Conservation (phyloP, 306 rosid genomes). For the Crataegus laevigata region DNA sequence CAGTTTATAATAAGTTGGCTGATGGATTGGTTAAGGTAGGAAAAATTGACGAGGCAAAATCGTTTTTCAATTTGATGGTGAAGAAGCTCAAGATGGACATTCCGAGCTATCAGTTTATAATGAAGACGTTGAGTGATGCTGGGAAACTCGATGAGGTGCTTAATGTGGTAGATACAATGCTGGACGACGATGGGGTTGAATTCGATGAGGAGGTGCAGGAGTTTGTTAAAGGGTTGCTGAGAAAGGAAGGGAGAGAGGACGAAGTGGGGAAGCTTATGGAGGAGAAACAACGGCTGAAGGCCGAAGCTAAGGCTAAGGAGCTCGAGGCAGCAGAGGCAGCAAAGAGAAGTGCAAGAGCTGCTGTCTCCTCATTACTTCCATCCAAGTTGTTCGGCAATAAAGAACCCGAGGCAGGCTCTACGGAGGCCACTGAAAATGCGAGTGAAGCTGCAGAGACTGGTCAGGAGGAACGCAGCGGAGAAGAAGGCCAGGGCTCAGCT, state of each 20-base stretch:
- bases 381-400: slow-evolving; percentile 73
- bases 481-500: slow-evolving; percentile 8
- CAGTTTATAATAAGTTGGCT: slow-evolving; percentile 70
- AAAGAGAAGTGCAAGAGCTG: slow-evolving; percentile 73
- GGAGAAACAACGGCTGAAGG: slow-evolving; percentile 87
- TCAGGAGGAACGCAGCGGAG: slow-evolving; percentile 13
- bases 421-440: slow-evolving; percentile 23
- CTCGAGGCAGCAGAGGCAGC: slow-evolving; percentile 91
- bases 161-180: slow-evolving; percentile 63
- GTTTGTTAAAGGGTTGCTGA: slow-evolving; percentile 67
- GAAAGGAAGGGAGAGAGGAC: slow-evolving; percentile 83
- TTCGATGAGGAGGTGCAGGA: slow-evolving; percentile 74
- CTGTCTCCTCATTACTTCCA: slow-evolving; percentile 67
- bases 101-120: slow-evolving; percentile 70
- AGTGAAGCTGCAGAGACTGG: slow-evolving; percentile 24
- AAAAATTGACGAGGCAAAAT: slow-evolving; percentile 66
- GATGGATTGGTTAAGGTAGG: slow-evolving; percentile 75
- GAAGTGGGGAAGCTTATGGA: slow-evolving; percentile 75
- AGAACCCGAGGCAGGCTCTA: slow-evolving; percentile 32
- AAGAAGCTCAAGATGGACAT: slow-evolving; percentile 92
- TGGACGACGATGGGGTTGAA: slow-evolving; percentile 72
- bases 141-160: slow-evolving; percentile 73
- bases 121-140: slow-evolving; percentile 65
- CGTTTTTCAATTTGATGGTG: slow-evolving; percentile 80
- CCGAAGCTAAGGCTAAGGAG: slow-evolving; percentile 96